Evolutionary conservation across 257 asterid genomes (phyloP).

Genomic region (Gentiana dahurica): DNA sequence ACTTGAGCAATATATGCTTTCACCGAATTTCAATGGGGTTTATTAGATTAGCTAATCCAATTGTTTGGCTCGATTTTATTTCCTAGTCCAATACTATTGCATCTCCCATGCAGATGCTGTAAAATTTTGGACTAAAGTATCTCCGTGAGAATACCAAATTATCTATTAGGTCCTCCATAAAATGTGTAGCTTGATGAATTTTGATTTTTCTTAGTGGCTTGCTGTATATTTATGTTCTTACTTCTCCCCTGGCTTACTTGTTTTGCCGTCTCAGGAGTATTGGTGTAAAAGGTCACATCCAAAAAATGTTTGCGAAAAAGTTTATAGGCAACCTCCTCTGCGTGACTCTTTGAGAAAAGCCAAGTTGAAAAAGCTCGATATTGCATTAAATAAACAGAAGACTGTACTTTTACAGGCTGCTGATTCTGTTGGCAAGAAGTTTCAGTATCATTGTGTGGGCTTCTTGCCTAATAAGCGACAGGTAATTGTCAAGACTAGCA

Average conservation of each 20-base stretch:
- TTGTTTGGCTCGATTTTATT: background rate
- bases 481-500: constrained; percentile 36
- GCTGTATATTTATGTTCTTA: constrained; percentile 7
- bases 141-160: background rate
- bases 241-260: background rate
- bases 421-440: constrained; percentile 83
- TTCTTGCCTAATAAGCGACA: constrained; percentile 90
- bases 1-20: too few species aligned
- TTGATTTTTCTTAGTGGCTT: background rate
- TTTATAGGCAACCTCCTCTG: constrained; percentile 92
- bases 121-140: background rate
- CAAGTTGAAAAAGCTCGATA: constrained; percentile 80
- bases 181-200: background rate
- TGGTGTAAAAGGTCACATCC: constrained; percentile 98
- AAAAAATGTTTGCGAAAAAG: constrained; percentile 93
- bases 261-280: constrained; percentile 50
- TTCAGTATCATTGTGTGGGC: constrained; percentile 84
- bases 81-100: background rate
- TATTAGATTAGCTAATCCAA: too few species aligned
- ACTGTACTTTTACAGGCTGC: constrained; percentile 69
- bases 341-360: constrained; percentile 92
- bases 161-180: background rate
- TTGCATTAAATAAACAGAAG: constrained; percentile 69
- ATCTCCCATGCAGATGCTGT: background rate
- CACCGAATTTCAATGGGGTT: too few species aligned